Evolutionary conservation across 352 stramenopile species (phyloP).

Genomic region (Pythium rishiriense): DNA sequence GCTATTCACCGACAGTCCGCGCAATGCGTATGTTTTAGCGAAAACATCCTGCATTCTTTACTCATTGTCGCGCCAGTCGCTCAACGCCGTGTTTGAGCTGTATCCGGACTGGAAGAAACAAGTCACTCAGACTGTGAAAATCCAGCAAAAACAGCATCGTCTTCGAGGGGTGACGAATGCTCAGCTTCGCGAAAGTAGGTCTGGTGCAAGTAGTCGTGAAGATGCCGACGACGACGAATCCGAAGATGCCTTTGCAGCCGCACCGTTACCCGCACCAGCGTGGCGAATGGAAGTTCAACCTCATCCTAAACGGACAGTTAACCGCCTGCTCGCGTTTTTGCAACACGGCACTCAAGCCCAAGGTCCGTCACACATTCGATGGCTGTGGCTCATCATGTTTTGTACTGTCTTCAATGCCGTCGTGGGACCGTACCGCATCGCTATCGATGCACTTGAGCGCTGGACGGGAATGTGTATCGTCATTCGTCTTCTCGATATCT

Average conservation of each 20-base stretch:
- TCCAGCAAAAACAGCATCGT: constrained; percentile 46
- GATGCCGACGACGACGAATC: constrained; percentile 5
- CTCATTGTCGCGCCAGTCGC: constrained; percentile 38
- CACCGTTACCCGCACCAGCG: neutral
- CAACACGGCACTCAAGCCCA: constrained; percentile 37
- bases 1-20: constrained; percentile 39
- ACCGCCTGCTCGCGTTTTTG: neutral
- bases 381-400: constrained; percentile 39
- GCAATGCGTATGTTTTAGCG: constrained; percentile 42
- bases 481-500: constrained; percentile 38
- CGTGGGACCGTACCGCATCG: constrained; percentile 52
- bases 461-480: constrained; percentile 32
- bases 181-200: neutral
- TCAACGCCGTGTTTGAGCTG: constrained; percentile 51
- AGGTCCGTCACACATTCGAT: constrained; percentile 41
- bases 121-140: constrained; percentile 47
- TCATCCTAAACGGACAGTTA: neutral
- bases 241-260: neutral
- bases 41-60: constrained; percentile 57
- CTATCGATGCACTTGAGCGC: constrained; percentile 40
- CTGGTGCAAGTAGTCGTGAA: neutral
- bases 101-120: constrained; percentile 52
- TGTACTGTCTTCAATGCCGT: constrained; percentile 45
- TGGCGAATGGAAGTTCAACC: neutral
- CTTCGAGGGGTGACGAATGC: constrained; percentile 9